Percentiles rank a stretch among this genome's conserved stretches.
Conservation (phyloP, 768 basidiomycete species). For the Chiua virens region DNA sequence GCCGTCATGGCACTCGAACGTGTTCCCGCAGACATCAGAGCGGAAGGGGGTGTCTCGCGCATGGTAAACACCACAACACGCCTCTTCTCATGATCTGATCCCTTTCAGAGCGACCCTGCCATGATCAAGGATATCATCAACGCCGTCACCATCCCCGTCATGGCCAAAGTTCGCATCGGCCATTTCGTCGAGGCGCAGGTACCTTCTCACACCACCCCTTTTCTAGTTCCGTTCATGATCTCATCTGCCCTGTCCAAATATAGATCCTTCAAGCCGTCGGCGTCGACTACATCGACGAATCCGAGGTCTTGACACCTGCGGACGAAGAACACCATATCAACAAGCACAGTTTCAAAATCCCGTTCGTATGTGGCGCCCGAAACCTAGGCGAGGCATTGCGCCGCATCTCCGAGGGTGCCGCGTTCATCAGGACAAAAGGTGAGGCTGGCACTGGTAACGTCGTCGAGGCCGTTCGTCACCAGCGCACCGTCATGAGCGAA, state of each 20-base stretch:
- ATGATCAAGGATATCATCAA: constrained; percentile 97
- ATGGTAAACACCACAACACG: constrained; percentile 60
- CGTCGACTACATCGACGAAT: constrained; percentile 96
- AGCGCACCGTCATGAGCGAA: constrained; percentile 77
- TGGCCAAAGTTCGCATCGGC: constrained; percentile 95
- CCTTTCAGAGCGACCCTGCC: constrained; percentile 76
- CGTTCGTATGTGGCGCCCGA: constrained; percentile 94
- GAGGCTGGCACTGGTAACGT: constrained; percentile 89
- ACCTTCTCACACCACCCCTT: constrained; percentile 4
- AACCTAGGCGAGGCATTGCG: constrained; percentile 95
- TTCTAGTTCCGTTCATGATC: background rate
- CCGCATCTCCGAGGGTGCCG: constrained; percentile 95
- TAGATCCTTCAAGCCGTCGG: constrained; percentile 93
- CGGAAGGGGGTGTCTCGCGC: constrained; percentile 89
- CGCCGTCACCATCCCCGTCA: constrained; percentile 95
- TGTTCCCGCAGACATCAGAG: constrained; percentile 93
- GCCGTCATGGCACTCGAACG: constrained; percentile 98
- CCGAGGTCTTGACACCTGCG: constrained; percentile 92
- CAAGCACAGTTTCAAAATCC: constrained; percentile 93
- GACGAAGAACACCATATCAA: constrained; percentile 97
- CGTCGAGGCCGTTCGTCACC: constrained; percentile 92
- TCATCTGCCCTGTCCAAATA: background rate
- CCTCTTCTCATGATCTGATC: background rate
- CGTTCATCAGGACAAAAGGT: constrained; percentile 98
- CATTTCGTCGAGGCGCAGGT: constrained; percentile 98